Conservation (phyloP, 1,284 basidiomycete species). For the Sanghuangporus sanghuang region DNA sequence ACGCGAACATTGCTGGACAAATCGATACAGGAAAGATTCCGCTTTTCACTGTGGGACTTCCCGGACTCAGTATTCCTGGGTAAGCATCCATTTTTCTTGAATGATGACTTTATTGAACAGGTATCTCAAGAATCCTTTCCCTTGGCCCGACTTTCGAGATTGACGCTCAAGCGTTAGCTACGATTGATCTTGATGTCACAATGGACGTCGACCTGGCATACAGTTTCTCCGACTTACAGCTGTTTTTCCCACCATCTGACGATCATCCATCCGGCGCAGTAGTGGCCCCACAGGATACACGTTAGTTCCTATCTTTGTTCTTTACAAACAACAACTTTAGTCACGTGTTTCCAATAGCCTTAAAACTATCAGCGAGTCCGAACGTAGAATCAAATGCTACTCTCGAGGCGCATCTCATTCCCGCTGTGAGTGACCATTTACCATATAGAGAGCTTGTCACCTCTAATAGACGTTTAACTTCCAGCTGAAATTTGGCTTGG, state of each 20-base stretch:
- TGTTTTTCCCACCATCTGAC: conserved; percentile 8
- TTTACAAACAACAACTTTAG: not conserved
- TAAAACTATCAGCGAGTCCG: conserved; percentile 38
- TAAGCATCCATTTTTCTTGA: conserved; percentile 8
- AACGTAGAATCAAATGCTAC: conserved; percentile 35
- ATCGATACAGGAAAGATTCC: conserved; percentile 9
- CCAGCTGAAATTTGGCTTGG: conserved; percentile 38
- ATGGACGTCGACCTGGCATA: conserved; percentile 10
- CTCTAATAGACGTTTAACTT: not conserved
- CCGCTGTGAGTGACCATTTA: conserved; percentile 25
- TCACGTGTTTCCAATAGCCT: conserved; percentile 26
- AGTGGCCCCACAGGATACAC: conserved; percentile 27
- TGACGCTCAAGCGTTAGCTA: conserved; percentile 23
- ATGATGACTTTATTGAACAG: not conserved
- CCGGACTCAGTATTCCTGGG: conserved; percentile 38
- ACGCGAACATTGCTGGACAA: conserved; percentile 23
- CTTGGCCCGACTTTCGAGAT: conserved; percentile 32
- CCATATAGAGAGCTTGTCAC: not conserved
- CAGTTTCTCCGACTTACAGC: not conserved
- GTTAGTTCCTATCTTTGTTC: conserved; percentile 28
- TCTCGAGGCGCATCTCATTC: conserved; percentile 44
- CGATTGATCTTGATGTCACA: conserved; percentile 7
- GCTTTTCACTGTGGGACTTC: conserved; percentile 35
- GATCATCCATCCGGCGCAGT: conserved; percentile 10
- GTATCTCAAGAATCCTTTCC: conserved; percentile 1